These are phyloP conservation scores for Cyclotella sp. DNA, from an alignment of 108 stramenopile species.

Conservation along the genomic window DNA sequence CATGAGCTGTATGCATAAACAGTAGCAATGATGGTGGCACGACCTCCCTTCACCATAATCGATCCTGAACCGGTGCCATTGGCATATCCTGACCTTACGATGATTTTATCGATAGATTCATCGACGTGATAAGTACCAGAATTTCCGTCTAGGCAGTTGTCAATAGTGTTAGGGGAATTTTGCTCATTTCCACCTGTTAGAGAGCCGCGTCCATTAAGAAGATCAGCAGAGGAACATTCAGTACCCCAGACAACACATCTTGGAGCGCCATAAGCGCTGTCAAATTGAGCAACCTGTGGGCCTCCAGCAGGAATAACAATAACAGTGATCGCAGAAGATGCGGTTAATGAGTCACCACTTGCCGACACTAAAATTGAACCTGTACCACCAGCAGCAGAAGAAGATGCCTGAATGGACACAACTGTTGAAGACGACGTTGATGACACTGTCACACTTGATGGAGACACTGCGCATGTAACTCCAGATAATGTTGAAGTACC, in stretches of 20 bases:
- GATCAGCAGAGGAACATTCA: constrained; percentile 2
- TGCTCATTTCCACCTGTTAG: constrained; percentile 12
- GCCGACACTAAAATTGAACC: background rate
- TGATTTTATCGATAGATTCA: constrained; percentile 37
- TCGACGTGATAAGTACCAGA: constrained; percentile 15
- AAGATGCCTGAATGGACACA: background rate
- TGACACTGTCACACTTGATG: background rate
- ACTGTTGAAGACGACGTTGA: background rate
- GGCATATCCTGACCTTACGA: constrained; percentile 8
- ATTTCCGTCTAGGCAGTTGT: constrained; percentile 25
- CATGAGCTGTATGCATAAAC: constrained; percentile 7
- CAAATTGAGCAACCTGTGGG: constrained; percentile 14
- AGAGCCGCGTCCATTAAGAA: constrained; percentile 28
- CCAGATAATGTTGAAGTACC: background rate
- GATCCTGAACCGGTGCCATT: background rate
- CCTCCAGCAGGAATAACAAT: constrained; percentile 1
- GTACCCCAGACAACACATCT: constrained; percentile 12
- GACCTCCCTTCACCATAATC: constrained; percentile 12
- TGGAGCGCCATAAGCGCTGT: constrained; percentile 20
- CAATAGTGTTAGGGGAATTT: constrained; percentile 23
- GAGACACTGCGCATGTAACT: background rate
- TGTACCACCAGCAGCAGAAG: constrained; percentile 5
- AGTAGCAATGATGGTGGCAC: constrained; percentile 20
- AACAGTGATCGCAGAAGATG: background rate
- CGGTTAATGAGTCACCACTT: background rate